Conservation (phyloP, 345 rosid species). For the Lenwebbia sp. region DNA sequence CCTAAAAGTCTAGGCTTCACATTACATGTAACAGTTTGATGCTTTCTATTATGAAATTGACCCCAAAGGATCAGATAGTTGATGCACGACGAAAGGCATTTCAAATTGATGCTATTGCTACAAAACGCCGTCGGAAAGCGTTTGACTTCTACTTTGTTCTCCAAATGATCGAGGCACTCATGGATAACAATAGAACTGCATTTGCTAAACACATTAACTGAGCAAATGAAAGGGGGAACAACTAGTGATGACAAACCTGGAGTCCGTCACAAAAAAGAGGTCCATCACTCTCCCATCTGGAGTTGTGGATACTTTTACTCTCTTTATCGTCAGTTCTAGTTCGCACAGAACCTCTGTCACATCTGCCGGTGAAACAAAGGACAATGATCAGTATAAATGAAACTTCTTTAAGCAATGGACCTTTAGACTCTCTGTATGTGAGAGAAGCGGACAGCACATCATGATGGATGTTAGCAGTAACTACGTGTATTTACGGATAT, state of each 20-base stretch:
- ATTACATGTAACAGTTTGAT: not conserved
- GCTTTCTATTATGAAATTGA: not conserved
- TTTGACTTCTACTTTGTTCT: not conserved
- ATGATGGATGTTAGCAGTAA: not conserved
- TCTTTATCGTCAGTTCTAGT: constrained; percentile 53
- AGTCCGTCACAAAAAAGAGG: constrained; percentile 60
- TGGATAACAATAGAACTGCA: not conserved
- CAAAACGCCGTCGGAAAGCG: not conserved
- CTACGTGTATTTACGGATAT: not conserved
- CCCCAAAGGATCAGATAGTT: not conserved
- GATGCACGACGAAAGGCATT: not conserved
- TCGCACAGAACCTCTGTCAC: constrained; percentile 58
- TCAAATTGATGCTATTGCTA: not conserved
- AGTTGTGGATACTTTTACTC: constrained; percentile 56
- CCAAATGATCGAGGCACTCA: not conserved
- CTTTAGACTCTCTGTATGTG: not conserved
- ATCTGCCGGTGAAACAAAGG: constrained; percentile 15
- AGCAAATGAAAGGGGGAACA: not conserved
- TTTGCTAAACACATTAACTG: not conserved
- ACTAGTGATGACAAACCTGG: constrained; percentile 33
- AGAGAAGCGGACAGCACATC: not conserved
- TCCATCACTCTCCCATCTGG: constrained; percentile 71
- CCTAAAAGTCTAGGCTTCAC: not conserved
- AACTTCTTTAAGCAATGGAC: not conserved
- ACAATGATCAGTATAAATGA: not conserved